A percentile compares a stretch with the other conserved stretches of the same genome.
Evolutionary conservation across 129 eudicot species (phyloP).

Genomic region (Flaveria linearis): DNA sequence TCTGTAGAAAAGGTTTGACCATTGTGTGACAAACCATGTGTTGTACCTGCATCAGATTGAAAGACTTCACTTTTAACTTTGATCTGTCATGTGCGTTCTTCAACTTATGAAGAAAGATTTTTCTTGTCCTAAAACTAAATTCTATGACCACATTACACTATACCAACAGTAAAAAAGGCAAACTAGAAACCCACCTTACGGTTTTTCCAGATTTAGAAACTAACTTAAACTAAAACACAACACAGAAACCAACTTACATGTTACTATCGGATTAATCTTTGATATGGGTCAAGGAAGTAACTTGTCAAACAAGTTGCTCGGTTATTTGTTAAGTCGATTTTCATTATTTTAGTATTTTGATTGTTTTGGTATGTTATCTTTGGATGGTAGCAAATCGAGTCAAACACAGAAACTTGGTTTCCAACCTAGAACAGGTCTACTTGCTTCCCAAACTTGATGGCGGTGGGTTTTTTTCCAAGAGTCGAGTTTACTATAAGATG

Average conservation of each 20-base stretch:
- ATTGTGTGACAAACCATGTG: constrained; percentile 33
- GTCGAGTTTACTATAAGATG: no score
- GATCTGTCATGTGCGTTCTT: neutral
- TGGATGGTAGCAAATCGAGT: no score
- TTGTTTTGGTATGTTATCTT: no score
- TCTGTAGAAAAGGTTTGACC: constrained; percentile 46
- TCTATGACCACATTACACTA: neutral
- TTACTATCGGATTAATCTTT: no score
- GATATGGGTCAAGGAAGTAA: neutral
- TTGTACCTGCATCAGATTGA: constrained; percentile 36
- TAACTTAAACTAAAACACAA: neutral
- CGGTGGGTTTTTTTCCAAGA: no score
- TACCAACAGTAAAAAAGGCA: neutral
- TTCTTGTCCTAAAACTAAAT: neutral
- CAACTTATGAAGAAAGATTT: neutral
- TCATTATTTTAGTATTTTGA: no score
- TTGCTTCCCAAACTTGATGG: no score
- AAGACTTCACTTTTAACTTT: constrained; percentile 1
- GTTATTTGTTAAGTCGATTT: no score
- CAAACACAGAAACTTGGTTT: no score
- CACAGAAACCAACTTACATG: neutral
- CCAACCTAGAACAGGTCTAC: no score
- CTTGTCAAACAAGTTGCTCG: no score
- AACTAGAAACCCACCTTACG: neutral
- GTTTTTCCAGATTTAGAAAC: neutral